A percentile compares a stretch with the other conserved stretches of the same genome.
These are phyloP conservation scores for Quercus aquifolioides DNA, from an alignment of 306 rosid species.

Conservation along the genomic window DNA sequence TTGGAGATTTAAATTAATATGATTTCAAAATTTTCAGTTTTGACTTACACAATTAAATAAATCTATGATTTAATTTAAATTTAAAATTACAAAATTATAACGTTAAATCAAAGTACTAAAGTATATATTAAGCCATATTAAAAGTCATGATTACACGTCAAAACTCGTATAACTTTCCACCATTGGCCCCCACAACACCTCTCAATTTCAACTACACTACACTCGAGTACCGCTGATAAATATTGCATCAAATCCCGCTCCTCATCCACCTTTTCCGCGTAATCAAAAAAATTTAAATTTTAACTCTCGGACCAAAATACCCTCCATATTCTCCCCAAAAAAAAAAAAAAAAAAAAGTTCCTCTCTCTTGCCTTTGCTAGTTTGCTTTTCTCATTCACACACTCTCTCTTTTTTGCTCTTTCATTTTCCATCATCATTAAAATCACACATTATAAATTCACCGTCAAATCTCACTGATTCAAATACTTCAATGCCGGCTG, in stretches of 20 bases:
- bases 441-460: neutral
- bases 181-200: neutral
- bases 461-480: conserved; percentile 2
- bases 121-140: no score
- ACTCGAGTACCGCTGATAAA: neutral
- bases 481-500: conserved; percentile 18
- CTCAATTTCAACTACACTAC: neutral
- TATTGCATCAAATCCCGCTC: conserved; percentile 20
- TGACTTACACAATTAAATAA: no score
- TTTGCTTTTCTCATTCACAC: neutral
- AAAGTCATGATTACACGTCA: no score
- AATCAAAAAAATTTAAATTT: neutral
- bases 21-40: no score
- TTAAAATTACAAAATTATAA: no score
- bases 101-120: no score
- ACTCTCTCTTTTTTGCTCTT: neutral
- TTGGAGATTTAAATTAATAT: no score
- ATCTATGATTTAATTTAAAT: no score
- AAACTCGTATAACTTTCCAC: neutral
- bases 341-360: neutral
- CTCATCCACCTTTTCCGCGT: conserved; percentile 28
- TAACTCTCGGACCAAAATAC: conserved; percentile 6
- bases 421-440: neutral
- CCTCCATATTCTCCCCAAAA: neutral
- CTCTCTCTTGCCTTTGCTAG: neutral